phyloP scores from a whole-genome alignment of 345 rosid genomes.

The Melaleuca quinquenervia region DNA sequence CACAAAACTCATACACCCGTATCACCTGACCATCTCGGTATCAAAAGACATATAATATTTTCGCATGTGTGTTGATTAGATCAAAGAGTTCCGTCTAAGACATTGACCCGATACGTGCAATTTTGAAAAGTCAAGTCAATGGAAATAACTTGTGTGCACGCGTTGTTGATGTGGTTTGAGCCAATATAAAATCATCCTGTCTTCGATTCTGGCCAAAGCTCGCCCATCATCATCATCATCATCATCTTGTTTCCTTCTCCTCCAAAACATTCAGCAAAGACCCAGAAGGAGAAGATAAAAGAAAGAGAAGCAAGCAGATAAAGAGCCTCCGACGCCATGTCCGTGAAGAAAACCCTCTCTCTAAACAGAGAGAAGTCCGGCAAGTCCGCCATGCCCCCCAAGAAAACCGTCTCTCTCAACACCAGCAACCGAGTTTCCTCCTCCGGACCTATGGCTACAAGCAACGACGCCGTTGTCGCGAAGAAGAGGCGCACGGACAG shows the following conservation, averaged over 20 bases:
- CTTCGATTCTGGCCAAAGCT: not conserved
- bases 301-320: not conserved
- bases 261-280: not conserved
- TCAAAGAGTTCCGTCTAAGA: not conserved
- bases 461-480: not conserved
- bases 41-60: not conserved
- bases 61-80: not conserved
- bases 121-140: constrained; percentile 24
- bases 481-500: not conserved
- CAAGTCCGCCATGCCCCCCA: constrained; percentile 5
- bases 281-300: not conserved
- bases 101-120: not conserved
- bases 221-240: no score
- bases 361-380: not conserved
- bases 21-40: not conserved
- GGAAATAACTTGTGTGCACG: constrained; percentile 2
- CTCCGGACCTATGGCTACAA: not conserved
- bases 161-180: not conserved
- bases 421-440: not conserved
- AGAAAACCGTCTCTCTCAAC: constrained; percentile 8
- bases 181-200: not conserved
- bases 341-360: constrained; percentile 20
- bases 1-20: not conserved
- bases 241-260: not conserved
- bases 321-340: constrained; percentile 17